phyloP scores from a whole-genome alignment of 2,329 filamentous ascomycete genomes.

The Talaromyces rugulosus region DNA sequence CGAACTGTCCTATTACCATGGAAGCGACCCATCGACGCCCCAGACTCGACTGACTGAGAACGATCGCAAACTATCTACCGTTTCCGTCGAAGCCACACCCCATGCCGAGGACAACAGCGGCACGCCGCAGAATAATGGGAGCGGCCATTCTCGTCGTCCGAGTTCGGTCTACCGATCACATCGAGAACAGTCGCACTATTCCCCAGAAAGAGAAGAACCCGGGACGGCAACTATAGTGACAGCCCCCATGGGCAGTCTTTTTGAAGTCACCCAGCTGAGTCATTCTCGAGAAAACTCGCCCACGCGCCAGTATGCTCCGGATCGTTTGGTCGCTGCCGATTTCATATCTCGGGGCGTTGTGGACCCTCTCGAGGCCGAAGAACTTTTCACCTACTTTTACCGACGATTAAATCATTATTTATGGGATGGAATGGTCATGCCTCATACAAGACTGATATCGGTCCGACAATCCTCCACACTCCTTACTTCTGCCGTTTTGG shows the following conservation, averaged over 20 bases:
- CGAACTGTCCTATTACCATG: slow-evolving; percentile 36
- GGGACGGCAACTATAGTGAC: slow-evolving; percentile 34
- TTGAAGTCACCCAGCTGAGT: slow-evolving; percentile 45
- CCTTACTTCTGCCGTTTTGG: slow-evolving; percentile 41
- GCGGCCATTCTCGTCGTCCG: slow-evolving; percentile 11
- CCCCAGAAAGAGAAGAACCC: slow-evolving; percentile 34
- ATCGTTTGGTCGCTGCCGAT: slow-evolving; percentile 39
- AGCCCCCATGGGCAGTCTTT: slow-evolving; percentile 46
- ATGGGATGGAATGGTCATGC: slow-evolving; percentile 42
- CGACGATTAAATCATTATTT: slow-evolving; percentile 38
- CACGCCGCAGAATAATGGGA: slow-evolving; percentile 11
- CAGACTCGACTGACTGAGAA: slow-evolving; percentile 24
- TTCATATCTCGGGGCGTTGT: slow-evolving; percentile 50
- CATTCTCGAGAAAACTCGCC: slow-evolving; percentile 32
- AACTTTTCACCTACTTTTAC: slow-evolving; percentile 38
- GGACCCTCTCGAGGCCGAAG: slow-evolving; percentile 39
- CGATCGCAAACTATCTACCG: slow-evolving; percentile 30
- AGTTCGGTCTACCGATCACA: slow-evolving; percentile 22
- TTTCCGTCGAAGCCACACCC: slow-evolving; percentile 24
- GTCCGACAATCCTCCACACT: slow-evolving; percentile 46
- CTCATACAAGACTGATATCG: slow-evolving; percentile 44
- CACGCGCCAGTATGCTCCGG: slow-evolving; percentile 26
- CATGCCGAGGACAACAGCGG: slow-evolving; percentile 18
- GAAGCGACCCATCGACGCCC: slow-evolving; percentile 23
- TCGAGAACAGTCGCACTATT: slow-evolving; percentile 28